Base-by-base conservation (phyloP, 176 grass and related monocot species). In the Aegilops umbellulata region DNA sequence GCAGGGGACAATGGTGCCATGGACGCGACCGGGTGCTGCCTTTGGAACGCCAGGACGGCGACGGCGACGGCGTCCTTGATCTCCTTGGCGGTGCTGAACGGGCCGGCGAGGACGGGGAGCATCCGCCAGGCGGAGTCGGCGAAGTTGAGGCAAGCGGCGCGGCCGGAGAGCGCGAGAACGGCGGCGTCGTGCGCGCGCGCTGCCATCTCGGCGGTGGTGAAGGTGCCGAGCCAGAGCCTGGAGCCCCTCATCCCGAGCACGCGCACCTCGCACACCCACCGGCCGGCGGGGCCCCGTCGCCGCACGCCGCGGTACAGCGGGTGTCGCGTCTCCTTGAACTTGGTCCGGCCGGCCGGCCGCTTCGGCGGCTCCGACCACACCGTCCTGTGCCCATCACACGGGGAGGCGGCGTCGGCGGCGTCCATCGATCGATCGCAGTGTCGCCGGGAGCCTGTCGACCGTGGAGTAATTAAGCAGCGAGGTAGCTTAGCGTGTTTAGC, bases 251-350 rank as follows among this genome's bases (percentile, higher is more conserved):
- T 4, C 2, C 82, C 82, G 1, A 82, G 91, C 32, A 93, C 74
- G n/a, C 94, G 91, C 23, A 90, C 89, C 74, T 93, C 94, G 61
- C 91, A 93, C n/a, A 93, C 91, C 94, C 94, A 96, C 79, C 85
- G 58, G 35, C 86, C 87, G 0, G 74, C 84, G 0, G 14, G 17
- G 3, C 82, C 89, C 19, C 94, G 76, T 2, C 75, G 75, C 6
- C 92, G 87, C 35, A 91, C 89, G 46, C 92, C 92, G 60, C 76
- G 85, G 77, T 76, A 94, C 25, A 94, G 77, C 7, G 92, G 90
- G 64, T 94, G 92, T 20, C 92, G 80, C 73, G 91, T 96, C 83
- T 97, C 94, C 68, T 82, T 80, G 75, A 93, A 97, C 82, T 94
- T 97, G 61, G 89, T 97, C 20, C 91, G 82, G 17, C 94, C 94